Evolutionary conservation across 176 grass and related monocot genomes (phyloP).

Genomic region (Dendrocalamus sinicus): DNA sequence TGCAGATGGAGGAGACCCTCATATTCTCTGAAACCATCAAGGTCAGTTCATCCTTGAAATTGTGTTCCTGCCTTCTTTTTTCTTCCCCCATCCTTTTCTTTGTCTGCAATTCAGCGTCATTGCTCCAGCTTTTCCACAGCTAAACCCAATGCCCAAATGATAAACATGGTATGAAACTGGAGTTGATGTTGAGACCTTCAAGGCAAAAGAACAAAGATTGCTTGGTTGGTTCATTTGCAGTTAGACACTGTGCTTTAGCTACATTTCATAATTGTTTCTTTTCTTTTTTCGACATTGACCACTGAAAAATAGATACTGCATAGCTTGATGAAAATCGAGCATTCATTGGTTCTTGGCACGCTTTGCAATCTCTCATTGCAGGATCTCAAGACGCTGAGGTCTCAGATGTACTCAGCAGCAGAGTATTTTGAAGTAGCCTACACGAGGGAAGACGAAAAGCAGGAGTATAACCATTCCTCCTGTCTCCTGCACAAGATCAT

Average conservation of each 20-base stretch:
- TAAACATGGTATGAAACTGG: not conserved
- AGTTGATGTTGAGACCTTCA: not conserved
- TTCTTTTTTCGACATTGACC: not conserved
- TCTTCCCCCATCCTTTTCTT: not conserved
- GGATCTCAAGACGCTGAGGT: slow-evolving; percentile 77
- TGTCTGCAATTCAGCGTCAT: not conserved
- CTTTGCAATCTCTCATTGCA: slow-evolving; percentile 31
- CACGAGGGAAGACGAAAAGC: slow-evolving; percentile 54
- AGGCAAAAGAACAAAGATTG: not conserved
- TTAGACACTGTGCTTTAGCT: not conserved
- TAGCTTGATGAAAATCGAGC: not conserved
- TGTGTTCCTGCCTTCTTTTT: not conserved
- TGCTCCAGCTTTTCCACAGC: not conserved
- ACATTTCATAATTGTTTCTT: not conserved
- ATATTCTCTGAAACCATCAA: slow-evolving; percentile 82
- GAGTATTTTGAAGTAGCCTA: slow-evolving; percentile 88
- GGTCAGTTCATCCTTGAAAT: slow-evolving; percentile 41
- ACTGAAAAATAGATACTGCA: not conserved
- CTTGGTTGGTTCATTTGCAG: not conserved
- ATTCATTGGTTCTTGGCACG: not conserved
- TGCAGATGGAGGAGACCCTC: slow-evolving; percentile 63
- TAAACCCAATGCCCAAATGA: not conserved
- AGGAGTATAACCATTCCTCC: slow-evolving; percentile 42
- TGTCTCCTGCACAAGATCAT: not conserved
- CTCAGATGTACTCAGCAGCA: slow-evolving; percentile 78